These are phyloP conservation scores for Amanita polypyramis DNA, from an alignment of 768 basidiomycete species.

Conservation along the genomic window DNA sequence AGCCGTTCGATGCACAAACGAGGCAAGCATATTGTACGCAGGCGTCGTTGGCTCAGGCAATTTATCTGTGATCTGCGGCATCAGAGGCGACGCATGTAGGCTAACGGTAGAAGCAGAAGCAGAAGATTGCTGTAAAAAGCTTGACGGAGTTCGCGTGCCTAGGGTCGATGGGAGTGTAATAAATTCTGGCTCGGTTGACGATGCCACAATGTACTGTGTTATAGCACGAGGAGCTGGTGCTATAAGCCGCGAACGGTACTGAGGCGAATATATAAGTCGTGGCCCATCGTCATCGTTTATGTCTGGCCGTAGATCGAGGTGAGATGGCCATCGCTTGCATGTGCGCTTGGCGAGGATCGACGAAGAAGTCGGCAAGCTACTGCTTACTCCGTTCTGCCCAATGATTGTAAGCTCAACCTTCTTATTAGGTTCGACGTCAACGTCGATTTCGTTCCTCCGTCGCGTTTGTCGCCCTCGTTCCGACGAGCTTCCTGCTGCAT, in stretches of 20 bases:
- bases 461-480: neutral
- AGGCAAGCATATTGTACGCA: slow-evolving; percentile 54
- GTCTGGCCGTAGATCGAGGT: neutral
- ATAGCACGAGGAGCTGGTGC: slow-evolving; percentile 65
- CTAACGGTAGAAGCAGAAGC: slow-evolving; percentile 16
- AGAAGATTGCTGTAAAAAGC: slow-evolving; percentile 6
- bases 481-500: neutral
- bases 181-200: slow-evolving; percentile 37
- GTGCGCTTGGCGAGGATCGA: neutral
- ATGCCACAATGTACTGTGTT: slow-evolving; percentile 56
- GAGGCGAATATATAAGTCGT: slow-evolving; percentile 41
- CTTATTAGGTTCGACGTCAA: no score
- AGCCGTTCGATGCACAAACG: slow-evolving; percentile 33
- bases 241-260: slow-evolving; percentile 43
- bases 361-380: slow-evolving; percentile 30
- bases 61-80: slow-evolving; percentile 19
- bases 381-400: slow-evolving; percentile 19
- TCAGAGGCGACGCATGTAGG: slow-evolving; percentile 20
- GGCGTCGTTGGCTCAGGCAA: slow-evolving; percentile 35
- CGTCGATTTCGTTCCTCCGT: neutral
- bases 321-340: slow-evolving; percentile 28
- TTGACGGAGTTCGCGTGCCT: slow-evolving; percentile 41
- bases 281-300: slow-evolving; percentile 27
- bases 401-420: neutral
- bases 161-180: slow-evolving; percentile 63